Evolutionary conservation across 2,329 filamentous ascomycete genomes (phyloP), one percentile per base, ranked within the genome.

Genomic region (Lasiodiplodia sp.): DNA sequence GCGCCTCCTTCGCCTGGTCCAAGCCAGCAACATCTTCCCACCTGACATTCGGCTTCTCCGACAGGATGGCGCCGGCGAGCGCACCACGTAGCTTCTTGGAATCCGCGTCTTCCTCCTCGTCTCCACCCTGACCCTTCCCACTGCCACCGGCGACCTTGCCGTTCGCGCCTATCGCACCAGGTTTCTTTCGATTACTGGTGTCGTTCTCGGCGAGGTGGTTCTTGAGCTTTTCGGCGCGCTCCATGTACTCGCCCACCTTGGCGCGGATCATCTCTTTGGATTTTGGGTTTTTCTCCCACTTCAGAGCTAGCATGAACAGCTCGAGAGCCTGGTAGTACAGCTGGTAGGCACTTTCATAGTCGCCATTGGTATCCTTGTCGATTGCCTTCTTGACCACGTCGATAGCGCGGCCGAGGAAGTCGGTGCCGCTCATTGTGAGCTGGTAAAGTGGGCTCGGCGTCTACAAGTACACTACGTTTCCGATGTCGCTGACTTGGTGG

Each of bases 271-370:
- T 97, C 79, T 96, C 94, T 85, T 98, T 98, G 72, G 93, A 94
- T 75, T 94, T 95, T 72, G 92, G 90, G 83, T 97, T 98, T 88
- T 98, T 99, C 85, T 99, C 96, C 95, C 95, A 99, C 86, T 99
- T 99, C 70, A 99, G 87, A 40, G 96, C 96, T 70, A 98, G 92
- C 92, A 99, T 97, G 86, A 98, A 99, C 69, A 98, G 89, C 83
- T 99, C 95, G 74, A 99, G 92, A 64, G 95, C 91, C 74, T 93
- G 91, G 85, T 97, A 97, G 88, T 99, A 99, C 71, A 92, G 87
- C 79, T 97, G 92, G 81, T 98, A 98, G 68, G 96, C 96, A 81
- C 96, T 95, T 76, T 97, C 94, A 83, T 99, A 99, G 79, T 98
- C 93, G 79, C 93, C 94, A 56, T 92, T 92, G 73, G 95, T 97